phyloP scores from a whole-genome alignment of 106 monocot species.

The Posidonia australis region DNA sequence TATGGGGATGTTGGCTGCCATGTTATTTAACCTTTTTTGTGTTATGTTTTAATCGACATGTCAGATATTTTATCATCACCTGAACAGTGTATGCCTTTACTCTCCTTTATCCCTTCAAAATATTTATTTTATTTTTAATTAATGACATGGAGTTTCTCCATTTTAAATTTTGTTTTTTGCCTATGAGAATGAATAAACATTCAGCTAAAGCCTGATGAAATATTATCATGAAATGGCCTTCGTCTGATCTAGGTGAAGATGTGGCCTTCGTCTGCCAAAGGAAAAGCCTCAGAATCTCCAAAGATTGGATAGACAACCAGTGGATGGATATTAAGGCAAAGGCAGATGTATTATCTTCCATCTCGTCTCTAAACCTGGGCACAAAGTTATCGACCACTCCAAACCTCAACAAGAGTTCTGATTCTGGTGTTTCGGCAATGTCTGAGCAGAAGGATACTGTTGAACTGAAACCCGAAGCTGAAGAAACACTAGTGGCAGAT shows the following conservation, averaged over 20 bases:
- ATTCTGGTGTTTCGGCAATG: conserved; percentile 7
- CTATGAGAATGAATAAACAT: background rate
- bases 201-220: background rate
- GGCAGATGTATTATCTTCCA: conserved; percentile 33
- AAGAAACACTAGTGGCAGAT: background rate
- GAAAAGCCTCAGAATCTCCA: conserved; percentile 48
- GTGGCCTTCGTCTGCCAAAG: conserved; percentile 34
- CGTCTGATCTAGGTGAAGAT: conserved; percentile 56
- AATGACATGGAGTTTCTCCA: too few species aligned
- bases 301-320: conserved; percentile 55
- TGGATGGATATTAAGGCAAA: conserved; percentile 65
- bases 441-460: conserved; percentile 2
- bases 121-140: too few species aligned
- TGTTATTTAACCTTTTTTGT: too few species aligned
- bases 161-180: background rate
- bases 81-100: too few species aligned
- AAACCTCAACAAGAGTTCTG: background rate
- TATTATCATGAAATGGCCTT: too few species aligned
- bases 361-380: conserved; percentile 24
- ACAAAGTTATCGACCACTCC: conserved; percentile 24
- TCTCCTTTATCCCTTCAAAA: too few species aligned
- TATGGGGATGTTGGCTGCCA: too few species aligned
- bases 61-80: too few species aligned
- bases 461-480: background rate
- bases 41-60: too few species aligned